Evolutionary conservation across 257 asterid species (phyloP), one percentile per base, ranked within the genome.

Genomic region (Gardenia jasminoides): DNA sequence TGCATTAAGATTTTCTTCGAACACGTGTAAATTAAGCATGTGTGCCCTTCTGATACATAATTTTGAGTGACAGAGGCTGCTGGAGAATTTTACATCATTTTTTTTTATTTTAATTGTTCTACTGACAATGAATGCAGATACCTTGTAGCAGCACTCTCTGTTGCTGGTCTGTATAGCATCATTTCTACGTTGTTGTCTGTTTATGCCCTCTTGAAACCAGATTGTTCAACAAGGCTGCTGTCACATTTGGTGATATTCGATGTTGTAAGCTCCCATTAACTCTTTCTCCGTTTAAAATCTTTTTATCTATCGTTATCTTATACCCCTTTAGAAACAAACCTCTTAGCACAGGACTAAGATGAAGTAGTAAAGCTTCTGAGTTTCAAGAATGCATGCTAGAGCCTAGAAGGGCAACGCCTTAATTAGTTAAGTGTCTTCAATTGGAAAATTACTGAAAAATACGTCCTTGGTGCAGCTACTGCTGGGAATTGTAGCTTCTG

Each of bases 401-500:
- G n/a, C n/a, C n/a, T n/a, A n/a, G n/a, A n/a, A n/a, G n/a, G n/a
- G n/a, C n/a, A 36, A 5, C 41, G 4, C 4, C 41, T 36, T 36
- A 36, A 36, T 36, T 2, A 36, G 41, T 36, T 36, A 36, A 36
- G 3, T 36, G 4, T 36, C 41, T 36, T 36, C 4, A 36, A 36
- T 36, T 3, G 41, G 41, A 36, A 36, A 36, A 36, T 36, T 36
- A 2, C n/a, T 19, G 9, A 20, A 4, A 54, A 6, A 36, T 16
- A 70, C 64, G 62, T 73, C 46, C 28, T 28, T 77, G 48, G 22
- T 86, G 87, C 90, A 94, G 98, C 87, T 94, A 41, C 64, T 93
- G 79, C 62, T 94, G 61, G 98, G 98, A 46, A 88, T 91, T 4
- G 83, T 88, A 54, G 96, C 96, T 12, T 62, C 98, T 48, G 98